phyloP scores from a whole-genome alignment of 306 rosid species.

The Oxytropis ochrocephala region DNA sequence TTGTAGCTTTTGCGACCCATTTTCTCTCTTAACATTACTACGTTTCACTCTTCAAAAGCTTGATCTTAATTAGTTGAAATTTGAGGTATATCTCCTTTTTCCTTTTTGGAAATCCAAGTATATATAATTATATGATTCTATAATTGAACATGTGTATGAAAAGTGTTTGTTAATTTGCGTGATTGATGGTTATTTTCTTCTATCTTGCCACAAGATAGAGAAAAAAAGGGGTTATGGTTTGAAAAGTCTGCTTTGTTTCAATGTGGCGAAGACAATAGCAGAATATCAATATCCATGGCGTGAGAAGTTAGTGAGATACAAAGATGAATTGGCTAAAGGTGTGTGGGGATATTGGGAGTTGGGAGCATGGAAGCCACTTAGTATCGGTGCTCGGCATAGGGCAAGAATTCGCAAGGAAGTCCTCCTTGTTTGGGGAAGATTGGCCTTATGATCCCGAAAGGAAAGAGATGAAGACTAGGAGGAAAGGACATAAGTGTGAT shows the following conservation, averaged over 20 bases:
- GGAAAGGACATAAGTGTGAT: slow-evolving; percentile 86
- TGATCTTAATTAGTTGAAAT: too few relatives aligned
- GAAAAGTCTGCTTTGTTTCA: slow-evolving; percentile 48
- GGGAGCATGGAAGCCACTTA: slow-evolving; percentile 88
- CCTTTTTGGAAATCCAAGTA: too few relatives aligned
- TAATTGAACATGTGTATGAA: neutral
- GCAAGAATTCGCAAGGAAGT: slow-evolving; percentile 73
- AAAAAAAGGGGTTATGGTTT: slow-evolving; percentile 45
- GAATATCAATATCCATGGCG: slow-evolving; percentile 77
- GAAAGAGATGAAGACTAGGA: slow-evolving; percentile 77
- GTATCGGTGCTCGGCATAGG: slow-evolving; percentile 62
- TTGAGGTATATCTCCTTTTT: too few relatives aligned
- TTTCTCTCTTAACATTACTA: too few relatives aligned
- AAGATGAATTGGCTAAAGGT: slow-evolving; percentile 70
- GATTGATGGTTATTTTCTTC: neutral
- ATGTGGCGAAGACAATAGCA: slow-evolving; percentile 49
- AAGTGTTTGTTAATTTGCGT: neutral
- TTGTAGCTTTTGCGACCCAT: too few relatives aligned
- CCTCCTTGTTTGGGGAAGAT: slow-evolving; percentile 69
- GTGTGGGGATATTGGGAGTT: slow-evolving; percentile 87
- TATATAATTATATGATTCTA: neutral
- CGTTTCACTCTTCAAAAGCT: too few relatives aligned
- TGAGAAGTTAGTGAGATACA: slow-evolving; percentile 55
- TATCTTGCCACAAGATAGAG: slow-evolving; percentile 3
- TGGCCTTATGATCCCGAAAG: slow-evolving; percentile 75